These are phyloP conservation scores for Scutellaria baicalensis DNA, from an alignment of 257 asterid species.

Conservation along the genomic window DNA sequence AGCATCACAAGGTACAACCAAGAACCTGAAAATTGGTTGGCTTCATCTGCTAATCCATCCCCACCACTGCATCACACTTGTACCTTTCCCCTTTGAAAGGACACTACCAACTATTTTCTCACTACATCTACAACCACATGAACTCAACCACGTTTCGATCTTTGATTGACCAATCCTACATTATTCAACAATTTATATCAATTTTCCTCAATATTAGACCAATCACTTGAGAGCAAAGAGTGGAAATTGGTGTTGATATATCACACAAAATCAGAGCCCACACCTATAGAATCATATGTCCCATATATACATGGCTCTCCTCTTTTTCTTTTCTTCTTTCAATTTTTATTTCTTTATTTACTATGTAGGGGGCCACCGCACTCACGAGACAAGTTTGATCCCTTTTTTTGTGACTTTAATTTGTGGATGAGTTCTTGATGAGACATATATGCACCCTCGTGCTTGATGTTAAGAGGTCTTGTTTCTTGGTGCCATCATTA, in stretches of 20 bases:
- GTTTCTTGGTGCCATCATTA: background rate
- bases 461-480: constrained; percentile 7
- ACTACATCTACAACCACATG: background rate
- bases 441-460: constrained; percentile 12
- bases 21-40: constrained; percentile 11
- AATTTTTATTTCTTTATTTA: constrained; percentile 6
- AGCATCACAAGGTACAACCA: constrained; percentile 11
- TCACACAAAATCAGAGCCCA: constrained; percentile 6
- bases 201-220: constrained; percentile 1
- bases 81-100: constrained; percentile 19
- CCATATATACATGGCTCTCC: background rate
- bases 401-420: constrained; percentile 10
- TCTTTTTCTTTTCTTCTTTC: background rate
- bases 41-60: constrained; percentile 18
- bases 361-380: constrained; percentile 40
- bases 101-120: constrained; percentile 7
- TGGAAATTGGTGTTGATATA: background rate
- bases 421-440: constrained; percentile 21
- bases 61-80: constrained; percentile 34
- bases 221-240: constrained; percentile 5
- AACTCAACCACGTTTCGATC: constrained; percentile 32
- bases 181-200: background rate
- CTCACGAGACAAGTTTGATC: constrained; percentile 41
- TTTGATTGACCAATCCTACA: constrained; percentile 2
- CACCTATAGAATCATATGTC: constrained; percentile 10